Base-by-base conservation (phyloP, 129 eudicot genomes). In the Saussurea involucrata region DNA sequence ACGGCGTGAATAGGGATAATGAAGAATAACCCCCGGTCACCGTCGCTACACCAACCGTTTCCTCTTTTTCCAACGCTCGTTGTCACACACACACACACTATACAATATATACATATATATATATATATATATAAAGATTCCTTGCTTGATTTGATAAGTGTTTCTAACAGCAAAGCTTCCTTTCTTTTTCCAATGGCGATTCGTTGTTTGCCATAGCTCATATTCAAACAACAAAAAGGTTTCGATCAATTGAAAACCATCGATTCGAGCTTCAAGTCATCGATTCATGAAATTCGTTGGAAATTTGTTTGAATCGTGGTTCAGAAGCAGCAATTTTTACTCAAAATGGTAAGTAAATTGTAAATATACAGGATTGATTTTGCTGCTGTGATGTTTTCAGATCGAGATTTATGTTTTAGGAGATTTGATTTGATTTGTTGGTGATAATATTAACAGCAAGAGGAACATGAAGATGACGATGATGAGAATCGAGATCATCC, bases 311-410 rank as follows among this genome's bases (percentile, higher is more conserved):
- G 86, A 86, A 24, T 79, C 79, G 73, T 78, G 84, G 80, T 73
- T 77, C 77, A 90, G 78, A 55, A 85, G 80, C 89, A 85, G 79
- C 90, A 88, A 76, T 80, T 86, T 90, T 74, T 73, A 83, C 72
- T 28, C 78, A 17, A 90, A 88, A 90, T 81, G 92, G 96, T 86
- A 20, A 81, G 44, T 29, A 21, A 4, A n/a, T n/a, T n/a, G n/a
- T 10, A 9, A 21, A 6, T 1, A 33, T 7, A 1, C 8, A 20
- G 20, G 31, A 21, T 58, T 18, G 6, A 15, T 49, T 4, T 5
- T 36, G 8, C 6, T 6, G 15, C 9, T 40, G 49, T 40, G 33
- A 28, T 25, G 28, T 22, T 57, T 17, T 34, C n/a, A 4, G 15
- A 1, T 21, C 25, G 49, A 69, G 57, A 63, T 79, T 9, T 15